Base-by-base conservation (phyloP, 352 stramenopile genomes). In the Lagenidium giganteum region DNA sequence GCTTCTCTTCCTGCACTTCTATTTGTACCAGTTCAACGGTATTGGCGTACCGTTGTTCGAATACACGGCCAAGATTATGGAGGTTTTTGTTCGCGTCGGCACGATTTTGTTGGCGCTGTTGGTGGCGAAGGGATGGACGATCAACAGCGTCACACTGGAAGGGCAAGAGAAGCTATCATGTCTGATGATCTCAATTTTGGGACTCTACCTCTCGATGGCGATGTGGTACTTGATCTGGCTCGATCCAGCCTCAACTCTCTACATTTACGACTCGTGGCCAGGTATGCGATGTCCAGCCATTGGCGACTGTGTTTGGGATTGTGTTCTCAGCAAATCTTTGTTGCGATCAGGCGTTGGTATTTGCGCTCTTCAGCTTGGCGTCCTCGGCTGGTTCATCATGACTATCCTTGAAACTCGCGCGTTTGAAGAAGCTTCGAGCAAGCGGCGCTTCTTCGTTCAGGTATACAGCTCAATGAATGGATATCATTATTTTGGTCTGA, bases 151-250 rank as follows among this genome's bases (percentile, higher is more conserved):
- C 7, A 45, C 46, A 13, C 61, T 88, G 18, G 56, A 86, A 16
- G 73, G 73, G 0, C 79, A 84, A 29, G 69, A 82, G 37, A 67
- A 78, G 58, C 69, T 88, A 22, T 82, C 74, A 26, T 83, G 70
- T 26, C 49, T 87, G 23, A 86, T 90, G 42, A 22, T 83, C 34
- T 29, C 57, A 4, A 65, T 83, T 46, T 57, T 88, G 1, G 73
- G 60, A 11, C 61, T 88, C 4, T 88, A 91, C 47, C 31, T 87
- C 36, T 84, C 68, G 9, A 75, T 88, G 67, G 75, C 79, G 7
- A 87, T 87, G 75, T 87, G 65, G 71, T 91, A 88, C 42, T 50
- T 88, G n/a, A 51, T 87, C 25, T 87, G 71, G 68, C 63, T 88
- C 26, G 75, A 88, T 42, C 75, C 75, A 5, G 70, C 75, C 5